A percentile compares a stretch with the other conserved stretches of the same genome.
Evolutionary conservation across 345 rosid species (phyloP).

Genomic region (Geranium rotundifolium): DNA sequence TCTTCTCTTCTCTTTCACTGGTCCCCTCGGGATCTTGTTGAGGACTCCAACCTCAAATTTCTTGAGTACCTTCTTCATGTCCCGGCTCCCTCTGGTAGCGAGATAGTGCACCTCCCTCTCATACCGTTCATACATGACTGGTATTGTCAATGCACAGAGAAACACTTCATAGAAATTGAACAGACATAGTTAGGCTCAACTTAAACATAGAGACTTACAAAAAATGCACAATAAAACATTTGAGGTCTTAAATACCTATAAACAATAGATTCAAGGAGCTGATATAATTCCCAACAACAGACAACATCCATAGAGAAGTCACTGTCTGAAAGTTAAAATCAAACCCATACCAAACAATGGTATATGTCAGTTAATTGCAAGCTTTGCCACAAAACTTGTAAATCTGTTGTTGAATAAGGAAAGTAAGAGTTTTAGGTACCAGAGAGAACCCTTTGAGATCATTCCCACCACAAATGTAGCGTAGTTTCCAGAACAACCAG

Average conservation of each 20-base stretch:
- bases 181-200: neutral
- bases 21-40: slow-evolving; percentile 74
- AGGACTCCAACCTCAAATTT: slow-evolving; percentile 47
- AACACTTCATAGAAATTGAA: slow-evolving; percentile 7
- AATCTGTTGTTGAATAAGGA: neutral
- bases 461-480: slow-evolving; percentile 44
- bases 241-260: slow-evolving; percentile 31
- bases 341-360: neutral
- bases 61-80: slow-evolving; percentile 30
- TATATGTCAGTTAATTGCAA: neutral
- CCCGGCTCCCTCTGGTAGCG: slow-evolving; percentile 21
- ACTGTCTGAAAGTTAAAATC: slow-evolving; percentile 26
- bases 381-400: neutral
- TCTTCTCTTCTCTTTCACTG: slow-evolving; percentile 46
- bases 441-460: neutral
- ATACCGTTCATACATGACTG: slow-evolving; percentile 48
- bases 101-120: slow-evolving; percentile 52
- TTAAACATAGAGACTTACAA: slow-evolving; percentile 14
- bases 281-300: slow-evolving; percentile 59
- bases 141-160: slow-evolving; percentile 46
- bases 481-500: neutral
- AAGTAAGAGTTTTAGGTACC: neutral
- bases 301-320: slow-evolving; percentile 40
- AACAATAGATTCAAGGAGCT: slow-evolving; percentile 70
- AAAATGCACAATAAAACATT: neutral